phyloP scores from a whole-genome alignment of 2,329 filamentous ascomycete species.

The Phaeosphaeriaceae sp. region DNA sequence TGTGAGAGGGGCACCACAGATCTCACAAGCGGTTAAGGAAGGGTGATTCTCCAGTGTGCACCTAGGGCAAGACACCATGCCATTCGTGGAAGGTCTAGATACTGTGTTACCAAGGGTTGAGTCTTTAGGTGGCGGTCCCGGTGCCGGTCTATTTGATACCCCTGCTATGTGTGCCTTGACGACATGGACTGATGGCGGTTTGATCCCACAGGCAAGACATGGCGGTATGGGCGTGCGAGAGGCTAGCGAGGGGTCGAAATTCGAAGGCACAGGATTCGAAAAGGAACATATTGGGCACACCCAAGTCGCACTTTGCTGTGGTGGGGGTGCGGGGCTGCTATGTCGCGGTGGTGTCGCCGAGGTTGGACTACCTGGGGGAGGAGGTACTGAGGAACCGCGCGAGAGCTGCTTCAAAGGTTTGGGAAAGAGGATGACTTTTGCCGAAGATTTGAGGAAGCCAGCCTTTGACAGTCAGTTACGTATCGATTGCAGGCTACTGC shows the following conservation, averaged over 20 bases:
- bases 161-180: conserved; percentile 86
- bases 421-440: conserved; percentile 88
- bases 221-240: conserved; percentile 81
- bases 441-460: conserved; percentile 91
- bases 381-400: conserved; percentile 54
- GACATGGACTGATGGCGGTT: conserved; percentile 80
- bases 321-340: conserved; percentile 52
- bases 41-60: conserved; percentile 96
- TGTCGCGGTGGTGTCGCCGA: conserved; percentile 43
- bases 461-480: conserved; percentile 59
- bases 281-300: conserved; percentile 96
- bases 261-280: conserved; percentile 89
- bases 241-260: conserved; percentile 86
- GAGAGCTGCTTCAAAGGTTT: conserved; percentile 75
- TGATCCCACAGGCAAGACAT: conserved; percentile 92
- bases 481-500: not conserved
- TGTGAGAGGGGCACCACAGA: conserved; percentile 80
- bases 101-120: conserved; percentile 44
- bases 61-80: conserved; percentile 67
- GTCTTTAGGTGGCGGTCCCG: conserved; percentile 38
- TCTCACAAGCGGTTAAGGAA: conserved; percentile 83
- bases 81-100: conserved; percentile 14
- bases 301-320: conserved; percentile 76
- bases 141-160: conserved; percentile 63
- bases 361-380: conserved; percentile 45